Evolutionary conservation across 2,329 filamentous ascomycete species (phyloP), one percentile per base, ranked within the genome.

Genomic region (Aspergillus sp.): DNA sequence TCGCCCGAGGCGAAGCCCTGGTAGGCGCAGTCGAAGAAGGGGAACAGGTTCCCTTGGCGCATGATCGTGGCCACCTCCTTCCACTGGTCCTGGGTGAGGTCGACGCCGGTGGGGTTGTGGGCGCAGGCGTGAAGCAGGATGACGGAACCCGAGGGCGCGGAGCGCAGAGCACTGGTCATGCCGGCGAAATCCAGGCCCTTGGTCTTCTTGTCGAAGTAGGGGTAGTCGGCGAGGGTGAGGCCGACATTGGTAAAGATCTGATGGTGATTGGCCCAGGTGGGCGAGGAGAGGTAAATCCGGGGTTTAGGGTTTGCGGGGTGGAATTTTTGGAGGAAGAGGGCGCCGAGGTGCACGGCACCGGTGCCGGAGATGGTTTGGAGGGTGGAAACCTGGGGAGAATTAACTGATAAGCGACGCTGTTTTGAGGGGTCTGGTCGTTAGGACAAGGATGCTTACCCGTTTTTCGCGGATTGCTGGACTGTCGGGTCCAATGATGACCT

Each of bases 181-280:
- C 92, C 94, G 61, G 90, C 87, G 72, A 96, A 93, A 79, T 98
- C 92, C 55, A 99, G 88, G 53, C 92, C 93, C 75, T 92, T 93
- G 66, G 93, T 96, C 74, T 90, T 76, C 75, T 91, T 87, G 76
- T 88, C 89, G 81, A 96, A 99, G 84, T 99, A 99, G 53, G 94
- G 95, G 81, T 99, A 99, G 66, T 86, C 86, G 67, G 88, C 88
- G 69, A 92, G 86, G 36, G 86, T 81, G 31, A 98, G 82, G 69
- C 85, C 84, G 73, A 97, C 92, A 74, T 98, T 98, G 78, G 83
- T 86, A 82, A 99, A 96, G 83, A 99, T 97, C 79, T 98, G 95
- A 81, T 96, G 89, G 87, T 99, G 95, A 82, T 99, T 99, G 68
- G 90, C 92, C 95, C 95, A 99, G 63, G 95, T 99, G 55, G 95